A percentile compares a stretch with the other conserved stretches of the same genome.
These are phyloP conservation scores for Syncephalastrum contaminatum DNA, from an alignment of 371 early-diverging fungal species.

Conservation along the genomic window DNA sequence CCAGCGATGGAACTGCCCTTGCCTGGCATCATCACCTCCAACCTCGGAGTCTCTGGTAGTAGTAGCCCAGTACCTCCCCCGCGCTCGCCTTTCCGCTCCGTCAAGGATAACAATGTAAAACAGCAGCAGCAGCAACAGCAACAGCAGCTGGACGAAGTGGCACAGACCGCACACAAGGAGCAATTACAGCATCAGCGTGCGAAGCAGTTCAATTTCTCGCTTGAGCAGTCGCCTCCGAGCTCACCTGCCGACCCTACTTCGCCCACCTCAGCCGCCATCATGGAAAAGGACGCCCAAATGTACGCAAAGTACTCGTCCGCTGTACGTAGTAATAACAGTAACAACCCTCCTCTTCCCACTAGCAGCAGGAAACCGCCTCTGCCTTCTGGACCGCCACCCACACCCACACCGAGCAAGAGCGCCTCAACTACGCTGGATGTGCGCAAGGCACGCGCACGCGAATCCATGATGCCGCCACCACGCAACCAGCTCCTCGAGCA, in stretches of 20 bases:
- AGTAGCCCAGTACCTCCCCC: constrained; percentile 21
- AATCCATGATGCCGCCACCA: constrained; percentile 11
- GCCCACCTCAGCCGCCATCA: constrained; percentile 7
- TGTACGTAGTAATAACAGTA: constrained; percentile 2
- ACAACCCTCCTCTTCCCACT: not conserved
- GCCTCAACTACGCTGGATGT: constrained; percentile 26
- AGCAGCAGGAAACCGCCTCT: constrained; percentile 4
- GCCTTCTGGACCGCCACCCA: constrained; percentile 16
- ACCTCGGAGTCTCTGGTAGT: constrained; percentile 4
- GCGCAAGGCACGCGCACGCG: constrained; percentile 22
- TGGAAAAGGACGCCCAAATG: constrained; percentile 15
- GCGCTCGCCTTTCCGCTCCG: constrained; percentile 25
- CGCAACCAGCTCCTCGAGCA: constrained; percentile 18
- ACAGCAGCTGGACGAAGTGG: constrained; percentile 8
- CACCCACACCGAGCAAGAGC: constrained; percentile 27
- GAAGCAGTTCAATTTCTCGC: constrained; percentile 11
- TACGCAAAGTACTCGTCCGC: constrained; percentile 18
- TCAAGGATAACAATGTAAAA: constrained; percentile 6
- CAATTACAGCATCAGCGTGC: constrained; percentile 10
- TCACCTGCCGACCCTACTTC: too few relatives aligned
- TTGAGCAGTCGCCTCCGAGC: not conserved
- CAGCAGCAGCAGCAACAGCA: constrained; percentile 1
- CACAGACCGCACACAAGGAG: constrained; percentile 14
- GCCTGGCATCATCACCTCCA: constrained; percentile 14
- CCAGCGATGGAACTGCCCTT: constrained; percentile 3